phyloP scores from a whole-genome alignment of 139 green algal species.

The Picochlorum sp. region DNA sequence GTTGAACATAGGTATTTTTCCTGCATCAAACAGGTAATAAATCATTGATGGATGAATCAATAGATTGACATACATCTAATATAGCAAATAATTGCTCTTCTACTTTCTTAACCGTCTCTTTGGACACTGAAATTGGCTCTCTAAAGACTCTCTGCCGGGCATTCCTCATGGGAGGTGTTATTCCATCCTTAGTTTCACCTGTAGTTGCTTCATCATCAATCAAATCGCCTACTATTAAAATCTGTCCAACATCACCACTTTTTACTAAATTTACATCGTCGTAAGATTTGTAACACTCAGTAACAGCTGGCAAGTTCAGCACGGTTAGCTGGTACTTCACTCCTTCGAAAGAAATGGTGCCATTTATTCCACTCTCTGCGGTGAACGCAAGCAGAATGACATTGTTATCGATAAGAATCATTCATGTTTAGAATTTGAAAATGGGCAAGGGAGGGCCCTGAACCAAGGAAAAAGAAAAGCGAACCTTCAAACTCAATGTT shows the following conservation, averaged over 20 bases:
- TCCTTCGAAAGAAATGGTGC: slow-evolving; percentile 41
- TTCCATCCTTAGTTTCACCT: slow-evolving; percentile 32
- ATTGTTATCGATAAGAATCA: neutral
- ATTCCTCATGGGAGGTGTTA: slow-evolving; percentile 66
- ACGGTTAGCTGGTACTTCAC: slow-evolving; percentile 40
- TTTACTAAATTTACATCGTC: slow-evolving; percentile 91
- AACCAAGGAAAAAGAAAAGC: neutral
- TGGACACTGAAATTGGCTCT: slow-evolving; percentile 18
- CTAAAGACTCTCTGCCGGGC: slow-evolving; percentile 53
- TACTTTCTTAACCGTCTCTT: slow-evolving; percentile 25
- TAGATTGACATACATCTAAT: slow-evolving; percentile 19
- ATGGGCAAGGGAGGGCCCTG: neutral
- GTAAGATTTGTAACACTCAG: slow-evolving; percentile 88
- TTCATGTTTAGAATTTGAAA: neutral
- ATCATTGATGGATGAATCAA: neutral
- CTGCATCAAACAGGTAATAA: neutral
- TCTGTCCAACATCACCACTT: slow-evolving; percentile 69
- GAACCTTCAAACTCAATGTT: slow-evolving; percentile 1
- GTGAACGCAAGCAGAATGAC: slow-evolving; percentile 6
- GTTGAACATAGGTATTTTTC: too few relatives aligned
- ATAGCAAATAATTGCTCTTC: slow-evolving; percentile 51
- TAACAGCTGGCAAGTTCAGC: slow-evolving; percentile 68
- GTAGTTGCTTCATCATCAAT: slow-evolving; percentile 16
- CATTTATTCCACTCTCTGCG: slow-evolving; percentile 20
- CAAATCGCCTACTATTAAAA: slow-evolving; percentile 40